phyloP scores from a whole-genome alignment of 208 protist genomes.

The Trypanosoma boissoni region DNA sequence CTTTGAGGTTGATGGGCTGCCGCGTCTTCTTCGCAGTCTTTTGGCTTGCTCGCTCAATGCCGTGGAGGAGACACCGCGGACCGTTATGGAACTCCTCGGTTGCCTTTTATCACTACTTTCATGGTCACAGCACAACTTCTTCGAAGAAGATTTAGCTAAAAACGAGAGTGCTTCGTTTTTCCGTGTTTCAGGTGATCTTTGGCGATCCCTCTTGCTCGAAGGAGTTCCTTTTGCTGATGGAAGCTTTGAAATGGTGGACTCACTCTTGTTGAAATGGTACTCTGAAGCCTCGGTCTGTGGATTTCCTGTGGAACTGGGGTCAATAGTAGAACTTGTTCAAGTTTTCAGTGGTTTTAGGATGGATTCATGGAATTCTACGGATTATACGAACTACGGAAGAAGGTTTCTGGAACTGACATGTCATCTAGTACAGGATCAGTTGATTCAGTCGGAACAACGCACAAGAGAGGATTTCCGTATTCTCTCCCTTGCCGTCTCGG shows the following conservation, averaged over 20 bases:
- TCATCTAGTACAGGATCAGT: constrained; percentile 8
- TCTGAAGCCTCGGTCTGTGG: constrained; percentile 16
- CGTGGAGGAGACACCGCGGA: constrained; percentile 14
- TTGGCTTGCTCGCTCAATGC: constrained; percentile 12
- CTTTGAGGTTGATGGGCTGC: constrained; percentile 44
- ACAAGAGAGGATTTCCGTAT: too few relatives aligned
- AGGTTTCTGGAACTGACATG: constrained; percentile 20
- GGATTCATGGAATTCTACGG: constrained; percentile 11
- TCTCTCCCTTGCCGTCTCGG: constrained; percentile 21
- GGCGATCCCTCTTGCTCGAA: constrained; percentile 47
- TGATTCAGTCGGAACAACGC: background rate
- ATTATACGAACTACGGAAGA: constrained; percentile 13
- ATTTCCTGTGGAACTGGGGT: constrained; percentile 4
- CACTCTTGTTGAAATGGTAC: constrained; percentile 20
- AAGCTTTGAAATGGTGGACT: background rate
- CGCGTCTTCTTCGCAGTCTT: constrained; percentile 28
- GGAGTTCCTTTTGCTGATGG: constrained; percentile 4
- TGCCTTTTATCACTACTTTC: constrained; percentile 50
- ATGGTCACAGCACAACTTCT: constrained; percentile 72
- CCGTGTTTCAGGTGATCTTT: constrained; percentile 42
- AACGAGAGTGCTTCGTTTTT: constrained; percentile 51
- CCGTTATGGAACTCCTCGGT: constrained; percentile 32
- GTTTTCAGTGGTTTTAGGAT: constrained; percentile 22
- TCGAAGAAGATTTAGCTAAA: constrained; percentile 62
- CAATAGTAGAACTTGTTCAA: constrained; percentile 20